Evolutionary conservation across 305 asterid species (phyloP).

Genomic region (Fraxinus sp.): DNA sequence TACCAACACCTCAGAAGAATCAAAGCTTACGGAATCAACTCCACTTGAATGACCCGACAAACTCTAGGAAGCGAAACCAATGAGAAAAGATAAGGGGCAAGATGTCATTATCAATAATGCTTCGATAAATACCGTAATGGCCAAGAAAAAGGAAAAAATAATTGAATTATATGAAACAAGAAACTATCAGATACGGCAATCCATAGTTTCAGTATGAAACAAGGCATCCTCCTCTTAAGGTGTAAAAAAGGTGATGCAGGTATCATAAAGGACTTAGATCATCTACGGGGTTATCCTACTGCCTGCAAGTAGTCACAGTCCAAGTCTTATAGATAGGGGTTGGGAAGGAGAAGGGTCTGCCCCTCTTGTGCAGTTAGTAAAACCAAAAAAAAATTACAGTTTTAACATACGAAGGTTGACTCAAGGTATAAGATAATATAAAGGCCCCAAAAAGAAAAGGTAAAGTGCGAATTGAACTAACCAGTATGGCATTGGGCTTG

Average conservation of each 20-base stretch:
- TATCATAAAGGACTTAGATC: not conserved
- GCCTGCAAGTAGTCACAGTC: constrained; percentile 16
- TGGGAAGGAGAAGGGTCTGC: constrained; percentile 9
- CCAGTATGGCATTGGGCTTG: constrained; percentile 97
- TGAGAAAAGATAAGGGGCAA: constrained; percentile 23
- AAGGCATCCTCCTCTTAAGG: constrained; percentile 9
- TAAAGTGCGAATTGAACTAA: constrained; percentile 41
- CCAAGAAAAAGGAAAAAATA: not conserved
- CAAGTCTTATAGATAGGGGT: constrained; percentile 15
- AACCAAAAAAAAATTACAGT: not conserved
- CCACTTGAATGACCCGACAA: constrained; percentile 99
- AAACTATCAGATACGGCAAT: constrained; percentile 11
- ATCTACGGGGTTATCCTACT: constrained; percentile 4
- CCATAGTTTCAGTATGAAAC: constrained; percentile 10
- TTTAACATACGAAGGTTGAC: not conserved
- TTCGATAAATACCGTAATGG: not conserved
- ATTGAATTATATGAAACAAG: constrained; percentile 6
- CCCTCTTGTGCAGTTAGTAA: constrained; percentile 11
- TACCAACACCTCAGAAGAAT: constrained; percentile 91
- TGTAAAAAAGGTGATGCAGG: constrained; percentile 9
- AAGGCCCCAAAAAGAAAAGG: constrained; percentile 18
- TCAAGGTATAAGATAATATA: not conserved
- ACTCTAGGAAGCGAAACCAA: constrained; percentile 56
- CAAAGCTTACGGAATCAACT: constrained; percentile 98
- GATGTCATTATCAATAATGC: constrained; percentile 20